Base-by-base conservation (phyloP, 805 yeast species). In the Ogataea degrootiae region DNA sequence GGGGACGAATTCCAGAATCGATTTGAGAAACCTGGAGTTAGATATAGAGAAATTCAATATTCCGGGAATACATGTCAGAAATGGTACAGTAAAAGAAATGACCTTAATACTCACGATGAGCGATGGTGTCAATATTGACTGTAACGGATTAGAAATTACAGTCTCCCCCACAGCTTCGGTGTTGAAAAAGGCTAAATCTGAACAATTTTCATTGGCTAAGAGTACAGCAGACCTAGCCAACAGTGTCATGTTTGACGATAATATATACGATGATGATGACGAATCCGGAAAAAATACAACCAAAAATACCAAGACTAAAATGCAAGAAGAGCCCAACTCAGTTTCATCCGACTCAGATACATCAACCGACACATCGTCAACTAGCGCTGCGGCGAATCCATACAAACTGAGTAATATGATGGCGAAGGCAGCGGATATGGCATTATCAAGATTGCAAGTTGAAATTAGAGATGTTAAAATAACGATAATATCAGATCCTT, bases 221-320 rank as follows among this genome's bases (percentile, higher is more conserved):
- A 85, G 94, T 48, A 83, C 92, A 0, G 82, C 83, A 21, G 88
- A 85, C 55, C 70, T 89, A 46, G 89, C 94, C 3, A 77, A 75
- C 52, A 79, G 83, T 41, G 70, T 79, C 21, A 70, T 76, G 61
- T 61, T 78, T 41, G 75, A 71, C 15, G 77, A 74, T 47, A 57
- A 59, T 22, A 67, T 68, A 19, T 63, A 66, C 31, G 65, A 65
- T 16, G 71, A 67, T 19, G 62, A 54, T 15, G 63, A 62, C 22
- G 59, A 55, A 19, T 37, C 38, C 12, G 39, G 21, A 43, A 48
- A 16, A 23, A 42, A 6, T 41, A 51, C 41, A 56, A 56, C 34
- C 53, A 48, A 33, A 44, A 22, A 39, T 21, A 34, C 17, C 8
- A 45, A n/a, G 2, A 29, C 42, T n/a, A 54, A 57, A 14, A 41